Conservation (phyloP, 2,329 filamentous ascomycete genomes). For the Fusarium equiseti region DNA sequence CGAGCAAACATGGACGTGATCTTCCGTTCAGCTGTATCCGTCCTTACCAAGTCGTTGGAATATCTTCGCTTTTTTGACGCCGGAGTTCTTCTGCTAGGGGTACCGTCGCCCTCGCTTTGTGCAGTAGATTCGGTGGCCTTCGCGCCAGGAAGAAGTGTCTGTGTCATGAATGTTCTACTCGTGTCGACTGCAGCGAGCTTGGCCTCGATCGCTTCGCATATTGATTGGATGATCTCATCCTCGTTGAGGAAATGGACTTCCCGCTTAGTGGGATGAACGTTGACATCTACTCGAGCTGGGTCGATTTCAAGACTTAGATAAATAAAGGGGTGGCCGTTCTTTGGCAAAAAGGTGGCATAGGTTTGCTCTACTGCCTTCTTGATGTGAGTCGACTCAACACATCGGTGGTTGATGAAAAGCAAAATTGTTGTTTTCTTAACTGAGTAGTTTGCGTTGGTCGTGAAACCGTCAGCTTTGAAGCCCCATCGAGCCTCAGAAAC, state of each 20-base stretch:
- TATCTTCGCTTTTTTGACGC: conserved; percentile 57
- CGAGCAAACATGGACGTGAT: conserved; percentile 92
- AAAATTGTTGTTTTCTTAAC: conserved; percentile 89
- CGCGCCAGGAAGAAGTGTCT: conserved; percentile 84
- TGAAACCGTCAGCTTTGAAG: conserved; percentile 83
- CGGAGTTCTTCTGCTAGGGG: conserved; percentile 51
- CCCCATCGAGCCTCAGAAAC: conserved; percentile 82
- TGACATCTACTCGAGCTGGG: conserved; percentile 92
- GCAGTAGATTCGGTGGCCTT: conserved; percentile 44
- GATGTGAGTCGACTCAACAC: conserved; percentile 88
- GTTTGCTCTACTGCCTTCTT: conserved; percentile 93
- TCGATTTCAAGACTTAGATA: conserved; percentile 95
- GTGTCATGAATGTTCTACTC: conserved; percentile 93
- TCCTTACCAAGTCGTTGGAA: conserved; percentile 86
- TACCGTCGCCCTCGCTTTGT: conserved; percentile 47
- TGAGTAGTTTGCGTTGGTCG: conserved; percentile 94
- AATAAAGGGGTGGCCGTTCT: conserved; percentile 92
- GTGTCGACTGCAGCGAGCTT: conserved; percentile 89
- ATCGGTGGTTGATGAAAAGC: conserved; percentile 96
- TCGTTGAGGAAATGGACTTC: conserved; percentile 98
- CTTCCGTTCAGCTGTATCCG: conserved; percentile 88
- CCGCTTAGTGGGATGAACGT: conserved; percentile 95
- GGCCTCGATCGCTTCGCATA: conserved; percentile 83
- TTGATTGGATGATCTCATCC: conserved; percentile 90
- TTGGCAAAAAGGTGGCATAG: conserved; percentile 88